Conservation (phyloP, 2,329 filamentous ascomycete species). For the Microcera coccophila region DNA sequence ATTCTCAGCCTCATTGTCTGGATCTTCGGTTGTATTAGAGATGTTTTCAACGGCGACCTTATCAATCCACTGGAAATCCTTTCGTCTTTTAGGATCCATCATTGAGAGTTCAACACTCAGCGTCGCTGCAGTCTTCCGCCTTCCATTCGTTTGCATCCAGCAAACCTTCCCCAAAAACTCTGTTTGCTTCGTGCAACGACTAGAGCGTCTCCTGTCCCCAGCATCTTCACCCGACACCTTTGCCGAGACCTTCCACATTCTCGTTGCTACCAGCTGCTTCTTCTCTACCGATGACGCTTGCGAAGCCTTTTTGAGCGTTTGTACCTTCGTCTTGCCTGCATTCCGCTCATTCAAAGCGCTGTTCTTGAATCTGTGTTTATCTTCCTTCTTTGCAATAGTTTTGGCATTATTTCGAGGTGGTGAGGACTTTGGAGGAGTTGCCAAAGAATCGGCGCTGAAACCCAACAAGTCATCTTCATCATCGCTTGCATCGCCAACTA, state of each 20-base stretch:
- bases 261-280: neutral
- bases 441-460: conserved; percentile 2
- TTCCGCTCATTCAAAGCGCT: neutral
- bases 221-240: conserved; percentile 7
- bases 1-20: neutral
- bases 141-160: conserved; percentile 23
- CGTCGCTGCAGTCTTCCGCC: conserved; percentile 5
- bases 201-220: conserved; percentile 21
- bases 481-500: conserved; percentile 14
- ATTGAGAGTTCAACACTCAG: conserved; percentile 14
- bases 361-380: neutral
- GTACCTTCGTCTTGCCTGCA: neutral
- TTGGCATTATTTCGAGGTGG: conserved; percentile 1
- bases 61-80: conserved; percentile 13
- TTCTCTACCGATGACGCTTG: neutral
- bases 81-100: conserved; percentile 3
- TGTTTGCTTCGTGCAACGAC: conserved; percentile 27
- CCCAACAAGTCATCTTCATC: conserved; percentile 25
- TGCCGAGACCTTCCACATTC: neutral
- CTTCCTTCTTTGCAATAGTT: conserved; percentile 1
- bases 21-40: neutral
- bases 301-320: neutral
- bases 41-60: neutral
- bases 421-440: neutral
- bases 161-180: conserved; percentile 30